Base-by-base conservation (phyloP, 208 protist species). In the Wallacemonas collosoma region DNA sequence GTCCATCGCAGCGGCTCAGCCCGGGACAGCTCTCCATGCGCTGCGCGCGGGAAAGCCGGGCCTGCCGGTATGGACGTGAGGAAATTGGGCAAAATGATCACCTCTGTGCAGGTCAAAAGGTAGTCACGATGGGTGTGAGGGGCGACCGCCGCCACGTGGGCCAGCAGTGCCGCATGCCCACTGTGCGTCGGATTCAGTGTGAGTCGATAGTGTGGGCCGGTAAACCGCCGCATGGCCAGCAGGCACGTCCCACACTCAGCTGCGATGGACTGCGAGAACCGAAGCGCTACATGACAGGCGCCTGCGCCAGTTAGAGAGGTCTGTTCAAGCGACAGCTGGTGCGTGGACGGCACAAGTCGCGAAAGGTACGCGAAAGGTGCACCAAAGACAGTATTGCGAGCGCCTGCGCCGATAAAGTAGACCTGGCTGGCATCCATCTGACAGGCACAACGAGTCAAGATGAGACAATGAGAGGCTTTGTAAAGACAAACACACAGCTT, bases 21-120 rank as follows among this genome's bases (percentile, higher is more conserved):
- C 26, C 26, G 26, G 26, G 26, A 26, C 26, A 26, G 26, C 26
- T 26, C 26, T 26, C 26, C 26, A 26, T 0, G 26, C 26, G 26
- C 26, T 26, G 26, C 26, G 26, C 26, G 26, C 26, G 26, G 26
- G 26, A 26, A 26, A 26, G 26, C 26, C 26, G 0, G 26, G 26
- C 26, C 26, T 26, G 26, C 26, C 26, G 26, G 26, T 39, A 54
- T 50, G n/a, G 39, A 44, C 43, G 57, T 41, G 14, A 65, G 8
- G 67, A 81, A 87, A 70, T 87, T 80, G 15, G 82, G 82, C 53
- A 87, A 35, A 8, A 87, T 53, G 57, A 70, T 76, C 9, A 76
- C 82, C 63, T 77, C 77, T 9, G 70, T 60, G 36, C 72, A 72
- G 38, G 40, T 43, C 14, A 48, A 35, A 39, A 87, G 57, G 36